These are phyloP conservation scores for Microsporum canis DNA, from an alignment of 2,329 filamentous ascomycete genomes.

Conservation along the genomic window DNA sequence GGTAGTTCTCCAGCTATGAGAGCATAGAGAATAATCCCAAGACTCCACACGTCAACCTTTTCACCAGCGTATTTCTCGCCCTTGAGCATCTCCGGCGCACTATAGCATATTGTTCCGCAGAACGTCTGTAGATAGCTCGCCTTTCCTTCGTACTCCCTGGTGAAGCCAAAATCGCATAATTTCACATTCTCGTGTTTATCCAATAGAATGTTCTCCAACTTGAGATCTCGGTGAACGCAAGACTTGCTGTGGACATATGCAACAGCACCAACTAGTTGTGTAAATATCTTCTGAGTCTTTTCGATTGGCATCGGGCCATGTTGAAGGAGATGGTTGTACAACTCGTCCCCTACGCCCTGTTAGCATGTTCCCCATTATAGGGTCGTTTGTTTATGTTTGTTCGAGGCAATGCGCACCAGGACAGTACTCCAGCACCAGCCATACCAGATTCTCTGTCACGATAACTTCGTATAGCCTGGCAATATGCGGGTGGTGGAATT, in stretches of 20 bases:
- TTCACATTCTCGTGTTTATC: slow-evolving; percentile 98
- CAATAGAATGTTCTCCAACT: slow-evolving; percentile 89
- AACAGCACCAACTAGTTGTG: slow-evolving; percentile 88
- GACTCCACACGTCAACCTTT: slow-evolving; percentile 98
- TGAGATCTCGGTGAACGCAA: slow-evolving; percentile 92
- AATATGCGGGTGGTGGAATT: slow-evolving; percentile 96
- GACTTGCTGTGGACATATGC: slow-evolving; percentile 89
- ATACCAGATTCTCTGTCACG: slow-evolving; percentile 87
- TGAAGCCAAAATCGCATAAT: slow-evolving; percentile 95
- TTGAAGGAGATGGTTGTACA: slow-evolving; percentile 89
- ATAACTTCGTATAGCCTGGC: slow-evolving; percentile 95
- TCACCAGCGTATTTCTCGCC: slow-evolving; percentile 96
- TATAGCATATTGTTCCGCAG: slow-evolving; percentile 95
- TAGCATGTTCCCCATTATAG: slow-evolving; percentile 5
- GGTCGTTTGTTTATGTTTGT: not conserved
- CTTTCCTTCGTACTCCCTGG: slow-evolving; percentile 90
- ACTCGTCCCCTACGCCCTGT: slow-evolving; percentile 61
- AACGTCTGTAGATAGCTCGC: slow-evolving; percentile 93
- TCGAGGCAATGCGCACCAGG: slow-evolving; percentile 48
- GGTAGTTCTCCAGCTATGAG: slow-evolving; percentile 71
- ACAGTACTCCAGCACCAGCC: slow-evolving; percentile 95
- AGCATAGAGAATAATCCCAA: slow-evolving; percentile 81
- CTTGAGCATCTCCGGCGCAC: slow-evolving; percentile 94
- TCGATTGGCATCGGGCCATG: slow-evolving; percentile 72
- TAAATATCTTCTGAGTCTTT: slow-evolving; percentile 91